These are phyloP conservation scores for Komagataella pseudopastoris DNA, from an alignment of 805 yeast genomes.

Conservation along the genomic window DNA sequence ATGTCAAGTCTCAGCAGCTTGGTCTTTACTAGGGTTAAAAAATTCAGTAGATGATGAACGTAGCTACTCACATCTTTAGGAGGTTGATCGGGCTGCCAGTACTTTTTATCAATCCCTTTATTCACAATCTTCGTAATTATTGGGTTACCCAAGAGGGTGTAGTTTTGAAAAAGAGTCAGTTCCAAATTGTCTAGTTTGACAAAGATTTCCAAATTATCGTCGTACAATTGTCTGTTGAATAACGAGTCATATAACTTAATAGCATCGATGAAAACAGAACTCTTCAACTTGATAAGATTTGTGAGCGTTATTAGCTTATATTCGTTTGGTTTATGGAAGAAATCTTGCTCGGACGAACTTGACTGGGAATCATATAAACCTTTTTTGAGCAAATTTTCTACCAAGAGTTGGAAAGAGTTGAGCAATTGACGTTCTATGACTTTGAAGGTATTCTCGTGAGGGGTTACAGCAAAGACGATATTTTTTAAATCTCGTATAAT, in stretches of 20 bases:
- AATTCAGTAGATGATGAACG: conserved; percentile 33
- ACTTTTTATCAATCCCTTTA: conserved; percentile 23
- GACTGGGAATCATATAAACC: conserved; percentile 20
- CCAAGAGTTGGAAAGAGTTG: conserved; percentile 17
- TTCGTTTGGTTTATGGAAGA: conserved; percentile 21
- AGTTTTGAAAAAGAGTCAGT: conserved; percentile 37
- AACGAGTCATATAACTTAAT: conserved; percentile 34
- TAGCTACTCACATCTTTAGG: conserved; percentile 29
- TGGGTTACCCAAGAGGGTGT: conserved; percentile 32
- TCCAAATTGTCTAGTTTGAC: conserved; percentile 34
- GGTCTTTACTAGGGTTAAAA: conserved; percentile 26
- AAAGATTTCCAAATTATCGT: conserved; percentile 29
- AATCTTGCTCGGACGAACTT: conserved; percentile 2
- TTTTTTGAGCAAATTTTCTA: conserved; percentile 32
- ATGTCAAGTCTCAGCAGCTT: neutral
- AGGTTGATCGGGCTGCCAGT: conserved; percentile 26
- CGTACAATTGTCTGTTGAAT: conserved; percentile 31
- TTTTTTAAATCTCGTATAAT: conserved; percentile 18
- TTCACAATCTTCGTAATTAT: conserved; percentile 23
- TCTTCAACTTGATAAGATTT: conserved; percentile 35
- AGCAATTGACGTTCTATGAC: conserved; percentile 20
- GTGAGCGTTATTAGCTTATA: conserved; percentile 31
- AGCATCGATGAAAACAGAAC: conserved; percentile 31
- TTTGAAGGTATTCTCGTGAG: conserved; percentile 10
- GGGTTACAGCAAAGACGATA: conserved; percentile 5